Conservation (phyloP, 345 rosid genomes). For the Euphorbia pulcherrima region DNA sequence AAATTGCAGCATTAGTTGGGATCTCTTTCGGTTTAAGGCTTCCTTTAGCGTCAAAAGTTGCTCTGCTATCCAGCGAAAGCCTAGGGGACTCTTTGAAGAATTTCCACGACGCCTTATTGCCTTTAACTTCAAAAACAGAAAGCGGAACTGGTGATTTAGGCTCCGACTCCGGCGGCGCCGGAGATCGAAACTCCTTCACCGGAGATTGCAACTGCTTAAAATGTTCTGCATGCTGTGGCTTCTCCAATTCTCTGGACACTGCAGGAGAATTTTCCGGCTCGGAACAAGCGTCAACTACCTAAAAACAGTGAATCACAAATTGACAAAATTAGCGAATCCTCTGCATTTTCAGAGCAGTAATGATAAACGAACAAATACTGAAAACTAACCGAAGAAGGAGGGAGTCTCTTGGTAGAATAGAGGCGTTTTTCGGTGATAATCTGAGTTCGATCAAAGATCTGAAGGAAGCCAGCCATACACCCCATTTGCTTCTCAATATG, state of each 20-base stretch:
- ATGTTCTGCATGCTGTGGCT: slow-evolving; percentile 31
- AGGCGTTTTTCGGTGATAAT: slow-evolving; percentile 62
- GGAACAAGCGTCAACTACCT: slow-evolving; percentile 36
- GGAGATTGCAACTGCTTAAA: slow-evolving; percentile 35
- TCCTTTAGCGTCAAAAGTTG: slow-evolving; percentile 78
- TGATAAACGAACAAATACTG: no score
- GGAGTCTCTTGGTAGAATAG: slow-evolving; percentile 54
- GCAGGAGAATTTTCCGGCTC: slow-evolving; percentile 36
- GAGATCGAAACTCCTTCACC: slow-evolving; percentile 34
- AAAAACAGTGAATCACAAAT: slow-evolving; percentile 5
- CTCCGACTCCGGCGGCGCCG: slow-evolving; percentile 30
- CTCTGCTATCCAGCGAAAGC: slow-evolving; percentile 96
- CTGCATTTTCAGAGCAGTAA: neutral
- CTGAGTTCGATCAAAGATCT: slow-evolving; percentile 86
- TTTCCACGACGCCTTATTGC: slow-evolving; percentile 67
- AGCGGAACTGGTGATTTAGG: slow-evolving; percentile 44
- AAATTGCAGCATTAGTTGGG: slow-evolving; percentile 44
- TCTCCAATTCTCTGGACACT: slow-evolving; percentile 35
- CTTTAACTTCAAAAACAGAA: slow-evolving; percentile 50
- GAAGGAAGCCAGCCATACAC: slow-evolving; percentile 95
- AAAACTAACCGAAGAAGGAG: slow-evolving; percentile 36
- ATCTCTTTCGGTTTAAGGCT: slow-evolving; percentile 78
- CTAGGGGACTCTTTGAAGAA: slow-evolving; percentile 86
- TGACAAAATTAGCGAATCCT: neutral
- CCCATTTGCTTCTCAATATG: slow-evolving; percentile 74